These are phyloP conservation scores for Picochlorum sp. DNA, from an alignment of 139 green algal genomes.

Conservation along the genomic window DNA sequence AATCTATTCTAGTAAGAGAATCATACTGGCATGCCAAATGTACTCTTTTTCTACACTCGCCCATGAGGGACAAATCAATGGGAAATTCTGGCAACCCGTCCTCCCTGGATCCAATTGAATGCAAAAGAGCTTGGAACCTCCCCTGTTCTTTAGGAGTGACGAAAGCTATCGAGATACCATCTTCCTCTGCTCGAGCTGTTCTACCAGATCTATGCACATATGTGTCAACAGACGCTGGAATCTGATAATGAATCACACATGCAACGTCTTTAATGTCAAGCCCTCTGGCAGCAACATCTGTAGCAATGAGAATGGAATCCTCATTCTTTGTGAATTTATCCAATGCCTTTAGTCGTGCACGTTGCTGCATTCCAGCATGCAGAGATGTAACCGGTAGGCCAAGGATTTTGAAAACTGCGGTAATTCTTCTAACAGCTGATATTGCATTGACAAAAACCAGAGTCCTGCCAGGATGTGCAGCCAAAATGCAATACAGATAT, in stretches of 20 bases:
- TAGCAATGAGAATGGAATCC: slow-evolving; percentile 80
- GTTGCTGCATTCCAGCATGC: slow-evolving; percentile 84
- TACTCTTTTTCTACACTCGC: slow-evolving; percentile 23
- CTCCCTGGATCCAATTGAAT: slow-evolving; percentile 26
- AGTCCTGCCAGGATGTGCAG: slow-evolving; percentile 66
- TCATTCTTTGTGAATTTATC: slow-evolving; percentile 76
- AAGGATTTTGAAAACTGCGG: slow-evolving; percentile 74
- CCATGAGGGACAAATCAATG: slow-evolving; percentile 33
- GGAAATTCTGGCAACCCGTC: slow-evolving; percentile 59
- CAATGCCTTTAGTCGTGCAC: slow-evolving; percentile 84
- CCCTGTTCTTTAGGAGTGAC: slow-evolving; percentile 63
- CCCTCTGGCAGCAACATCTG: slow-evolving; percentile 91
- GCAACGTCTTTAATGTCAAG: slow-evolving; percentile 77
- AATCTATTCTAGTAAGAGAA: slow-evolving; percentile 41
- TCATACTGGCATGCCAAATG: slow-evolving; percentile 54
- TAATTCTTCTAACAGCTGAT: slow-evolving; percentile 58
- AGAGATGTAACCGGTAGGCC: slow-evolving; percentile 51
- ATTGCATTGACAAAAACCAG: slow-evolving; percentile 94
- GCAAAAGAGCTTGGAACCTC: slow-evolving; percentile 42
- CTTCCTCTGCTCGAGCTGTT: slow-evolving; percentile 65
- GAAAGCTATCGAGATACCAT: slow-evolving; percentile 67
- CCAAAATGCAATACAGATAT: slow-evolving; percentile 82
- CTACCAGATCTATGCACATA: slow-evolving; percentile 94
- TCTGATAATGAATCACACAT: slow-evolving; percentile 88
- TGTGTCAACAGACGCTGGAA: slow-evolving; percentile 77